Evolutionary conservation across 495 filamentous ascomycete genomes (phyloP), one percentile per base, ranked within the genome.

Genomic region (Penicillium bovifimosum): DNA sequence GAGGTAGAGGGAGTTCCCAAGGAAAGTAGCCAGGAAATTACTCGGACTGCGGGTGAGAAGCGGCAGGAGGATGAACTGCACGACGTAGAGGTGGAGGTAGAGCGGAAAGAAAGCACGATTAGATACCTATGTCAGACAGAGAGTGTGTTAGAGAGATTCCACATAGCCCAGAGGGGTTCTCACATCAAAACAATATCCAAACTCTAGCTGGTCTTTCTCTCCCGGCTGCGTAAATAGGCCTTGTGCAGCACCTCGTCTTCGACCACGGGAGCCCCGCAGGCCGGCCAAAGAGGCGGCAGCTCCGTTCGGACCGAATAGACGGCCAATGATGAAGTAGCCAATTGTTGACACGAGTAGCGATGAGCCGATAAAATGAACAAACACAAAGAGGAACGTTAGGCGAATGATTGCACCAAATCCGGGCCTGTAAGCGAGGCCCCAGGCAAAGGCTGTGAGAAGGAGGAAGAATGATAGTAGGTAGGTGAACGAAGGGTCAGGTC

Each of bases 161-260:
- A 31, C n/a, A 18, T 24, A 24, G 20, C 20, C 20, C 35, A 42
- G 13, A 27, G 31, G 31, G 5, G 38, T 64, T 5, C 79, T 60
- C 59, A 86, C 84, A 70, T 89, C 86, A 66, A 88, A 88, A 63
- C 86, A 88, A 63, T 89, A 89, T 60, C 86, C 86, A 72, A 88
- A 89, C 58, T 88, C 86, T 57, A 89, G 59, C 50, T 74, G 75
- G 41, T 84, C 82, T 53, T 76, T 76, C 52, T 74, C 74, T 3
- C 75, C 80, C 1, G 73, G 73, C 50, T 78, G 75, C 14, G 71
- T 70, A 50, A 86, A 86, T 6, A 85, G 61, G 10, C 83, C 83
- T 59, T 78, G 77, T 11, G 73, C 73, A 3, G 73, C 73, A 41
- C 73, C 74, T 58, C 74, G 74, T 67, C 63, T 67, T 64, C 71